Evolutionary conservation across 306 rosid species (phyloP).

Genomic region (Quercus ilex): DNA sequence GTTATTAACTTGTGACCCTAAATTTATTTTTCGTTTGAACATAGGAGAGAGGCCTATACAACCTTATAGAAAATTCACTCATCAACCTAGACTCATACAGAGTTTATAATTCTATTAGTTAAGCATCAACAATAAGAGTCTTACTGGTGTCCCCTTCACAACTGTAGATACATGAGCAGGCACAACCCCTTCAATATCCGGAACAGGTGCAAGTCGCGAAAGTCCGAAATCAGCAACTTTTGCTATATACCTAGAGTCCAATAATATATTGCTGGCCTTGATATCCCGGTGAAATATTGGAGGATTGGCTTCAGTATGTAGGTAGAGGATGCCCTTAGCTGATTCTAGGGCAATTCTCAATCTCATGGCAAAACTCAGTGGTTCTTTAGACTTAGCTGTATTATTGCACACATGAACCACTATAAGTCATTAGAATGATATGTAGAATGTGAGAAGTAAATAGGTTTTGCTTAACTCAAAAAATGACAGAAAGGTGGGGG

Average conservation of each 20-base stretch:
- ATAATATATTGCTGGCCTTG: constrained; percentile 89
- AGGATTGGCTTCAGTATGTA: constrained; percentile 95
- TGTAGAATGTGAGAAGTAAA: neutral
- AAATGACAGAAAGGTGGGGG: neutral
- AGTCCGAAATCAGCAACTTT: constrained; percentile 99
- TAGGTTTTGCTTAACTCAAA: neutral
- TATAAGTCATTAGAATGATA: neutral
- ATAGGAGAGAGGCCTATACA: no score
- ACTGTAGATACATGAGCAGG: constrained; percentile 92
- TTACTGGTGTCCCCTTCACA: constrained; percentile 97
- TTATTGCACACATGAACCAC: constrained; percentile 16
- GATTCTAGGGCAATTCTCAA: constrained; percentile 73
- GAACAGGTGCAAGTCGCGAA: constrained; percentile 92
- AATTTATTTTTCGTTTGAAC: no score
- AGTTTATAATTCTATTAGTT: neutral
- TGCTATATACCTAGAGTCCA: constrained; percentile 64
- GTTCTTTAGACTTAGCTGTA: constrained; percentile 53
- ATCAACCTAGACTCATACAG: neutral
- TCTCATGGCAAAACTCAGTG: constrained; percentile 66
- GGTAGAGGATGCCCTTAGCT: constrained; percentile 84
- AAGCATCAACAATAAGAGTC: constrained; percentile 13
- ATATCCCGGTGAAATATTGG: constrained; percentile 95
- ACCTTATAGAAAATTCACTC: no score
- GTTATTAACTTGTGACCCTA: no score
- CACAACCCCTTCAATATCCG: constrained; percentile 67